Base-by-base conservation (phyloP, 2,329 filamentous ascomycete species). In the Trichoderma sp. region DNA sequence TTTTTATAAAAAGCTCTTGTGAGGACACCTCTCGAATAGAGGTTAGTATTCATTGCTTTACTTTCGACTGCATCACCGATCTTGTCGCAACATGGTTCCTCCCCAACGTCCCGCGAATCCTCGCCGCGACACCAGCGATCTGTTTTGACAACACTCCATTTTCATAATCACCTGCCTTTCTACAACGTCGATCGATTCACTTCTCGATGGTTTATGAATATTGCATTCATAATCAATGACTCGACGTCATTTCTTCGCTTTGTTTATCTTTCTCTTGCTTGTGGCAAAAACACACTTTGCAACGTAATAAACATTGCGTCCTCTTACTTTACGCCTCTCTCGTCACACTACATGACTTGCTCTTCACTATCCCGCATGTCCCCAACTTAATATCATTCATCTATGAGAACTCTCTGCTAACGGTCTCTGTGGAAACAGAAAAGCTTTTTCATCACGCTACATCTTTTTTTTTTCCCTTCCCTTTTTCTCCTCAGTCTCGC, bases 11-110 rank as follows among this genome's bases (percentile, higher is more conserved):
- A 58, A 58, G 53, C 55, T 56, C 53, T 58, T 63, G 21, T 43
- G 29, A 63, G 65, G 55, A 61, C 60, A 40, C 68, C 52, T 70
- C 57, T 63, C 56, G 57, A 29, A 57, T 56, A 63, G 65, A 70
- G 69, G 69, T 70, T 68, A 70, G 69, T 70, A 58, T 68, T 21
- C 33, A 21, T 31, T 55, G 19, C 19, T 68, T 56, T 49, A 43
- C 24, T 24, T n/a, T n/a, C n/a, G 55, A 24, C 40, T 57, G 14
- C 24, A 21, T 52, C 31, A n/a, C n/a, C 43, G 47, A n/a, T 35
- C 37, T 35, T 24, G 31, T 19, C 33, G 53, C 49, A 33, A 43
- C 56, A 27, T 53, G 5, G 8, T 43, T 37, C 19, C 56, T 49
- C 16, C 19, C 35, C 21, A 29, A 40, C 65, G 56, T 29, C 43